These are phyloP conservation scores for Fusarium penzigii DNA, from an alignment of 2,329 filamentous ascomycete genomes.

Conservation along the genomic window DNA sequence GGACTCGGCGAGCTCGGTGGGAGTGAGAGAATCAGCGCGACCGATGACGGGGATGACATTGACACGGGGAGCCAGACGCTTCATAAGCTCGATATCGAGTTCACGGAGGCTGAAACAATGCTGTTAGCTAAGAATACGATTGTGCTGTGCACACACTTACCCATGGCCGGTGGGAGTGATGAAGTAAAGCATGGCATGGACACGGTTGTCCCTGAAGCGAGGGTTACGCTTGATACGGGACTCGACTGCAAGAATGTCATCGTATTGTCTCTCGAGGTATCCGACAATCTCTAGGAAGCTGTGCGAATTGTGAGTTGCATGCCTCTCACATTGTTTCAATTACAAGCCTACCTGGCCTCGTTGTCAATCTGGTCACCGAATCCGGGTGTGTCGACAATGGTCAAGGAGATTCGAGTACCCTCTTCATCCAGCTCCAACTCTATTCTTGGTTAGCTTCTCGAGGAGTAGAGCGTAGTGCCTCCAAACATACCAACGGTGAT, in stretches of 20 bases:
- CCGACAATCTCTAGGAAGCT: slow-evolving; percentile 98
- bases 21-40: slow-evolving; percentile 96
- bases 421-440: slow-evolving; percentile 97
- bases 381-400: slow-evolving; percentile 96
- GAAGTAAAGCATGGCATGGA: slow-evolving; percentile 98
- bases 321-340: not conserved
- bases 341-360: slow-evolving; percentile 75
- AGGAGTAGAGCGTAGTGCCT: slow-evolving; percentile 22
- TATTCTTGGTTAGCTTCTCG: slow-evolving; percentile 38
- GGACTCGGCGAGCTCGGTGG: slow-evolving; percentile 93
- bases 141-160: slow-evolving; percentile 47
- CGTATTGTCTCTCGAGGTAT: slow-evolving; percentile 98
- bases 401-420: slow-evolving; percentile 95
- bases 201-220: slow-evolving; percentile 97
- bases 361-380: slow-evolving; percentile 99
- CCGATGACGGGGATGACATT: slow-evolving; percentile 99
- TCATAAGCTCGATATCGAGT: slow-evolving; percentile 99
- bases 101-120: slow-evolving; percentile 76
- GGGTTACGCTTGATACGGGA: slow-evolving; percentile 99
- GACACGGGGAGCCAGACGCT: slow-evolving; percentile 94
- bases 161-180: slow-evolving; percentile 97
- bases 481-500: slow-evolving; percentile 79
- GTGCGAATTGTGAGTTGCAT: slow-evolving; percentile 9
- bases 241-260: slow-evolving; percentile 98
- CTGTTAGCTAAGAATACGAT: not conserved